Conservation (phyloP, 1,284 basidiomycete species). For the Hymenochaete sp. region DNA sequence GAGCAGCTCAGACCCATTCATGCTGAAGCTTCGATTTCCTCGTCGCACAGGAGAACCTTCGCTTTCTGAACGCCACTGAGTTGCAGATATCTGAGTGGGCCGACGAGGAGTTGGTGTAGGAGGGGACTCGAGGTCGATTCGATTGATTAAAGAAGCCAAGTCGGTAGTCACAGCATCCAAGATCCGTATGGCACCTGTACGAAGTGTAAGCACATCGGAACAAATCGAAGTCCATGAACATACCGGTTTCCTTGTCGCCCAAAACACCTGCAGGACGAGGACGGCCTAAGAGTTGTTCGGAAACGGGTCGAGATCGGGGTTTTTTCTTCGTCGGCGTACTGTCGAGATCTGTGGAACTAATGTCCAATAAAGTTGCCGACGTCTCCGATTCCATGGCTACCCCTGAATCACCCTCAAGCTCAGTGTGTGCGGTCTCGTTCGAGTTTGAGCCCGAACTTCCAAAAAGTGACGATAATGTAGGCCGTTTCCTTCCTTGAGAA, state of each 20-base stretch:
- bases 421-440: too few relatives aligned
- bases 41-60: too few relatives aligned
- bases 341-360: slow-evolving; percentile 17
- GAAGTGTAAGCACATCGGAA: neutral
- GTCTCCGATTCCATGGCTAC: slow-evolving; percentile 36
- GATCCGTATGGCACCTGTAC: slow-evolving; percentile 52
- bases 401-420: too few relatives aligned
- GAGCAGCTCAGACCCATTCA: too few relatives aligned
- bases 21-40: too few relatives aligned
- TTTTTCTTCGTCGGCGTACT: slow-evolving; percentile 42
- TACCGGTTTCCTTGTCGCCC: slow-evolving; percentile 46
- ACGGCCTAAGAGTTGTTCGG: slow-evolving; percentile 51
- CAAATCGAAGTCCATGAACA: slow-evolving; percentile 13
- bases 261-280: slow-evolving; percentile 42
- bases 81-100: too few relatives aligned
- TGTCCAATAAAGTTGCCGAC: slow-evolving; percentile 23
- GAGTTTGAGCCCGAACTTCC: too few relatives aligned
- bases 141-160: slow-evolving; percentile 64
- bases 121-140: slow-evolving; percentile 65
- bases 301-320: slow-evolving; percentile 45
- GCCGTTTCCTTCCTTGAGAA: slow-evolving; percentile 35
- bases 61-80: too few relatives aligned
- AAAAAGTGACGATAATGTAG: slow-evolving; percentile 42
- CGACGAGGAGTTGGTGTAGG: slow-evolving; percentile 34
- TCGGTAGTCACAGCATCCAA: slow-evolving; percentile 71